Conservation (phyloP, 192 early-diverging fungal species). For the Backusella circina region DNA sequence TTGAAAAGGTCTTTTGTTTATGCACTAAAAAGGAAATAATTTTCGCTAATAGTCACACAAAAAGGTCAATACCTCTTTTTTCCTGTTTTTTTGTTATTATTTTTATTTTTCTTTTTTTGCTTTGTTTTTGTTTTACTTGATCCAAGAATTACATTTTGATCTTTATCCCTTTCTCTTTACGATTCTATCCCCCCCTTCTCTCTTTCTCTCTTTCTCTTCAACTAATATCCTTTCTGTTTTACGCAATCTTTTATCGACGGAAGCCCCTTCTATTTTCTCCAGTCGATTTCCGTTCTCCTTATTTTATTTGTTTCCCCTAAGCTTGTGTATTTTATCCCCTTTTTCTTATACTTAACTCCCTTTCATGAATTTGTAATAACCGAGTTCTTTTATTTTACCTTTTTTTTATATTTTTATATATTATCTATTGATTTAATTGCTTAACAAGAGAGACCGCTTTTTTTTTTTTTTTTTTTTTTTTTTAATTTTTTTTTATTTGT, state of each 20-base stretch:
- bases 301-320: neutral
- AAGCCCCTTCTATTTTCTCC: neutral
- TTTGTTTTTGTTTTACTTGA: neutral
- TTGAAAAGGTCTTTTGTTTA: neutral
- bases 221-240: neutral
- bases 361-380: neutral
- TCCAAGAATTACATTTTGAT: neutral
- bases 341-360: neutral
- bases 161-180: neutral
- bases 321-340: neutral
- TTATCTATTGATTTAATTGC: neutral
- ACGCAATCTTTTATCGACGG: neutral
- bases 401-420: neutral
- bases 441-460: neutral
- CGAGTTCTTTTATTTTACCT: neutral
- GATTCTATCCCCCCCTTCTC: neutral
- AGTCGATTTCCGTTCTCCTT: neutral
- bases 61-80: neutral
- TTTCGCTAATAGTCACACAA: slow-evolving; percentile 1
- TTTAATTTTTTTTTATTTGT: too few relatives aligned
- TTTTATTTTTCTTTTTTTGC: neutral
- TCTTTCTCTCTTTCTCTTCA: neutral
- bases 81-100: neutral
- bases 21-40: neutral
- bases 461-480: neutral